phyloP scores from a whole-genome alignment of 495 filamentous ascomycete species.

The Geoglossum glabrum region DNA sequence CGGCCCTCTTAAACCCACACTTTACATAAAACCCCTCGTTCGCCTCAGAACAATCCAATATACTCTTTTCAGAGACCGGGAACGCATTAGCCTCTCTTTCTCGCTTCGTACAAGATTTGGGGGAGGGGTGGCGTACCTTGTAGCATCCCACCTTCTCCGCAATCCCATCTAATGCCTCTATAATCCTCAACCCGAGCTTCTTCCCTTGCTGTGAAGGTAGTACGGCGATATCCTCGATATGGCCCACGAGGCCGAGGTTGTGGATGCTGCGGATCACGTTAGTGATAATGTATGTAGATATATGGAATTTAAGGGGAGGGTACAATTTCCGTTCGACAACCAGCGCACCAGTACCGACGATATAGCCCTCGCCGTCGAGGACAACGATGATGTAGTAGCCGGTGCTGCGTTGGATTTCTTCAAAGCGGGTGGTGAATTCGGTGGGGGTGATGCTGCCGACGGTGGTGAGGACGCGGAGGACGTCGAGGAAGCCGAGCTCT shows the following conservation, averaged over 20 bases:
- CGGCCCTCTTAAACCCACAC: slow-evolving; percentile 86
- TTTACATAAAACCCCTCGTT: slow-evolving; percentile 99
- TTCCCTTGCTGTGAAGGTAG: slow-evolving; percentile 88
- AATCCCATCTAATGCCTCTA: slow-evolving; percentile 82
- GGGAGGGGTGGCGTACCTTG: slow-evolving; percentile 35
- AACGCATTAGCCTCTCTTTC: too few species aligned
- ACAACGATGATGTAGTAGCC: slow-evolving; percentile 76
- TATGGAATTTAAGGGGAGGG: too few species aligned
- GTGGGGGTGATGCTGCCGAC: slow-evolving; percentile 72
- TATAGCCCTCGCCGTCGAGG: slow-evolving; percentile 41
- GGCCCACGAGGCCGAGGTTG: slow-evolving; percentile 59
- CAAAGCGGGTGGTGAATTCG: slow-evolving; percentile 57
- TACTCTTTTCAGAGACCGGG: slow-evolving; percentile 25
- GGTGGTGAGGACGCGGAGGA: slow-evolving; percentile 73
- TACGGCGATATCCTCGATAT: slow-evolving; percentile 97
- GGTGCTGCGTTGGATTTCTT: slow-evolving; percentile 64
- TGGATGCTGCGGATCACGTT: too few species aligned
- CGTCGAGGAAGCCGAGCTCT: slow-evolving; percentile 63
- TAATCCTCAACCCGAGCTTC: slow-evolving; percentile 80
- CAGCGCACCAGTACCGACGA: slow-evolving; percentile 77
- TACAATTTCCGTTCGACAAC: slow-evolving; percentile 79
- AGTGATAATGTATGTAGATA: too few species aligned
- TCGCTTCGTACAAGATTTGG: background rate
- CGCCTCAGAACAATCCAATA: slow-evolving; percentile 56
- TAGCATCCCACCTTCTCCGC: slow-evolving; percentile 75